Conservation (phyloP, 1,139 yeast species). For the Debaryomyces nepalensis region DNA sequence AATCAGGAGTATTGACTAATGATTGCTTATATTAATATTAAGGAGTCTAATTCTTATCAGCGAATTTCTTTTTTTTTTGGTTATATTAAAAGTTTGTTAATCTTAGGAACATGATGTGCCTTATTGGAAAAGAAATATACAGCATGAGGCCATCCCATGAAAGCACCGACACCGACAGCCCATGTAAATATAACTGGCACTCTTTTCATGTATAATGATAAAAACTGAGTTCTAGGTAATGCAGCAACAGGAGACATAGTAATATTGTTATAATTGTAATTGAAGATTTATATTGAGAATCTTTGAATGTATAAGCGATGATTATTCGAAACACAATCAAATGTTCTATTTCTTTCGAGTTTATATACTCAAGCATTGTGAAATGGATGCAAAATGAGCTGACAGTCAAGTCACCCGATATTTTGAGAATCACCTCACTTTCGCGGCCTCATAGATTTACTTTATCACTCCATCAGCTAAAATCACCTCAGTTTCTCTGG, state of each 20-base stretch:
- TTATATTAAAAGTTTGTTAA: slow-evolving; percentile 20
- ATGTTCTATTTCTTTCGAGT: neutral
- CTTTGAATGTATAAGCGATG: slow-evolving; percentile 5
- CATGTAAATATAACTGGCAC: slow-evolving; percentile 38
- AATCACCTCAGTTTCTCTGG: slow-evolving; percentile 3
- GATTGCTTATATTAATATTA: too few species aligned
- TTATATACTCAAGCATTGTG: neutral
- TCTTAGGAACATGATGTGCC: slow-evolving; percentile 33
- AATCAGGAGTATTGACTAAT: too few species aligned
- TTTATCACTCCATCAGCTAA: too few species aligned
- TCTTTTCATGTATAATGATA: slow-evolving; percentile 34
- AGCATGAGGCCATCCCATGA: slow-evolving; percentile 47
- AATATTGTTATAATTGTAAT: neutral
- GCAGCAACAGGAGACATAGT: slow-evolving; percentile 2
- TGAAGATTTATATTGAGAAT: neutral
- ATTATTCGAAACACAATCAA: neutral
- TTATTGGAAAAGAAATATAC: slow-evolving; percentile 30
- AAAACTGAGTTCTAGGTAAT: slow-evolving; percentile 24
- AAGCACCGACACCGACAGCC: slow-evolving; percentile 35
- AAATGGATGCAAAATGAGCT: slow-evolving; percentile 10
- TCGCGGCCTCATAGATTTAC: neutral
- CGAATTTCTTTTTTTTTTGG: neutral
- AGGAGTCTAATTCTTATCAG: too few species aligned
- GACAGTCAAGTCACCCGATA: neutral
- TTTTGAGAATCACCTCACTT: slow-evolving; percentile 5